Evolutionary conservation across 345 rosid species (phyloP).

Genomic region (Pistacia integerrima): DNA sequence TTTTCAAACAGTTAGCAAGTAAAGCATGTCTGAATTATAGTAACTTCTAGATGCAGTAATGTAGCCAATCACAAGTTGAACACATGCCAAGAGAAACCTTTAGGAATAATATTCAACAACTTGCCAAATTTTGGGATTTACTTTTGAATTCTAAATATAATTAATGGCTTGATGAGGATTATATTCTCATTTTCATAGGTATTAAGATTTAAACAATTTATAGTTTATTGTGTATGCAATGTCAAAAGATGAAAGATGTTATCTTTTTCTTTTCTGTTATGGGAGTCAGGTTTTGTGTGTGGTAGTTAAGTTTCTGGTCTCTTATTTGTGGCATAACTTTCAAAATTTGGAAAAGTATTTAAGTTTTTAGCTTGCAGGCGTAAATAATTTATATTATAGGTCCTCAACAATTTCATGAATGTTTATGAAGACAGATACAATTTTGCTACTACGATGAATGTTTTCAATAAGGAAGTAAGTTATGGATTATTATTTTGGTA

Average conservation of each 20-base stretch:
- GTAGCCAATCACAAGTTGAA: neutral
- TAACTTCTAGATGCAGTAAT: neutral
- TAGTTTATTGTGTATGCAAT: neutral
- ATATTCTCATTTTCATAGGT: neutral
- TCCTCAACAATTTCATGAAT: neutral
- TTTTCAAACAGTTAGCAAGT: conserved; percentile 3
- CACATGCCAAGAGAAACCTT: neutral
- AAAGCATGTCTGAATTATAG: conserved; percentile 5
- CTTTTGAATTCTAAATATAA: neutral
- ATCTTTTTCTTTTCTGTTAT: neutral
- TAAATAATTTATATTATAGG: neutral
- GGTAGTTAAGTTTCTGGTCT: neutral
- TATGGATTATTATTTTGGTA: neutral
- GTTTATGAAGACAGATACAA: neutral
- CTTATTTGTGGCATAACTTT: neutral
- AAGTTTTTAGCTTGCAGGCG: neutral
- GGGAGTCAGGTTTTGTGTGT: neutral
- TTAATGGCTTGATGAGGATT: neutral
- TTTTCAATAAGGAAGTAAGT: neutral
- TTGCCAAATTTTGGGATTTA: neutral
- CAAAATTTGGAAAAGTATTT: neutral
- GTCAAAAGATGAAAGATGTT: neutral
- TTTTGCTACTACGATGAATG: too few relatives aligned
- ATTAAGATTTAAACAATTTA: neutral
- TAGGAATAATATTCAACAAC: neutral